Evolutionary conservation across 176 grass and related monocot genomes (phyloP), one percentile per base, ranked within the genome.

Genomic region (Thinopyrum elongatum): DNA sequence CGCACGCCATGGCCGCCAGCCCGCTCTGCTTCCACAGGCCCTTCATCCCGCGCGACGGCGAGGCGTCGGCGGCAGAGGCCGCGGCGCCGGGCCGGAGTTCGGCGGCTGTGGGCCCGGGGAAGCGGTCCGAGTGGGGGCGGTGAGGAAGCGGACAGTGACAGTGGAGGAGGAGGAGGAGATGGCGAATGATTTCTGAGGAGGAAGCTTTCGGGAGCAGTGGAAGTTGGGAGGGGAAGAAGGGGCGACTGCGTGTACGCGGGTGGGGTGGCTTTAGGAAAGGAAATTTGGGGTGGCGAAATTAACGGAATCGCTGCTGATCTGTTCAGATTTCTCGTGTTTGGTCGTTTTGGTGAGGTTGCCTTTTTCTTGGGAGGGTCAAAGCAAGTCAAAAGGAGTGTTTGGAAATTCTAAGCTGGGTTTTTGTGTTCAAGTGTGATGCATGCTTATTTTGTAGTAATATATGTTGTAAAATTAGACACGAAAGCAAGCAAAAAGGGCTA

Each of bases 11-110:
- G 16, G 74, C 33, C 33, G 75, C 86, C 90, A 88, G 77, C 23
- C 82, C 70, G 82, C 90, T 55, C 86, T 88, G 90, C 82, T 88
- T 91, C 86, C 86, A 88, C 82, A 85, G 9, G 64, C 70, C 65
- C 82, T 88, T 91, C 90, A 91, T 88, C 66, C 36, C 36, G 28
- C 85, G 23, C 5, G 55, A 34, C 76, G 2, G 64, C 67, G 17
- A 53, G 5, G 25, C 55, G 65, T 16, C 28, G 63, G 67, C 39
- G 39, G 36, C 36, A 38, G 35, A 38, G 36, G 39, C 34, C 26
- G 16, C 23, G 27, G 39, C 64, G 66, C 33, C 51, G 58, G 79
- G 42, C 42, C 21, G n/a, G 19, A 22, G 51, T 14, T 35, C 0
- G 39, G 57, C 38, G 41, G 60, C 60, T 16, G 49, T 28, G 35